phyloP scores from a whole-genome alignment of 371 early-diverging fungal genomes.

The Mucor circinelloides region DNA sequence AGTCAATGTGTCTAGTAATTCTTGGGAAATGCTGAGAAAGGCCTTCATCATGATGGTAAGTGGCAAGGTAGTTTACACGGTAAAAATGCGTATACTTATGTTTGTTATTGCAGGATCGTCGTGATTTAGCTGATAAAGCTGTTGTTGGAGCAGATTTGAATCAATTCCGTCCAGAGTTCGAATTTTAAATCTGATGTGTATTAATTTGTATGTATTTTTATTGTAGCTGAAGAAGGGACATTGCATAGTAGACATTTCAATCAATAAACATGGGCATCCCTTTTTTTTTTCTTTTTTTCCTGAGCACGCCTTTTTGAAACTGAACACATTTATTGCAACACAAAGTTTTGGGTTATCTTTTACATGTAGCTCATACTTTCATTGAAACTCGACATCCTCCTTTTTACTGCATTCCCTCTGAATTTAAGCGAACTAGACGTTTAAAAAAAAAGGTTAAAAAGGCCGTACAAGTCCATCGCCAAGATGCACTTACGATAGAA shows the following conservation, averaged over 20 bases:
- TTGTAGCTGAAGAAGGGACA: neutral
- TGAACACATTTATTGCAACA: too few species aligned
- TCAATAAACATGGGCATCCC: neutral
- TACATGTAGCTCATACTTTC: neutral
- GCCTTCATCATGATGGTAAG: conserved; percentile 68
- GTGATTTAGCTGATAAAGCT: conserved; percentile 62
- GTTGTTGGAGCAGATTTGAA: conserved; percentile 61
- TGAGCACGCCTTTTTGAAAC: too few species aligned
- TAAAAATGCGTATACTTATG: neutral
- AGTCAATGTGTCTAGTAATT: conserved; percentile 64
- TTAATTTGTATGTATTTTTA: neutral
- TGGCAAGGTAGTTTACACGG: neutral
- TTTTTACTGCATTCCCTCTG: neutral
- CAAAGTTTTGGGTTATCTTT: too few species aligned
- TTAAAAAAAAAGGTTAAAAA: neutral
- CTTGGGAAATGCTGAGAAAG: conserved; percentile 68
- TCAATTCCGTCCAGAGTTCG: conserved; percentile 64
- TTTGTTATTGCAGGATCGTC: conserved; percentile 41
- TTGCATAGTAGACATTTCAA: neutral
- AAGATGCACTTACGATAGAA: conserved; percentile 78
- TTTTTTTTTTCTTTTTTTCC: neutral
- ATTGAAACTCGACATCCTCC: neutral
- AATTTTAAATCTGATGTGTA: conserved; percentile 44
- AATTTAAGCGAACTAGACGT: neutral
- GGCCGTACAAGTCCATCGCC: neutral